Evolutionary conservation across 768 basidiomycete species (phyloP).

Genomic region (Amanita rimosa): DNA sequence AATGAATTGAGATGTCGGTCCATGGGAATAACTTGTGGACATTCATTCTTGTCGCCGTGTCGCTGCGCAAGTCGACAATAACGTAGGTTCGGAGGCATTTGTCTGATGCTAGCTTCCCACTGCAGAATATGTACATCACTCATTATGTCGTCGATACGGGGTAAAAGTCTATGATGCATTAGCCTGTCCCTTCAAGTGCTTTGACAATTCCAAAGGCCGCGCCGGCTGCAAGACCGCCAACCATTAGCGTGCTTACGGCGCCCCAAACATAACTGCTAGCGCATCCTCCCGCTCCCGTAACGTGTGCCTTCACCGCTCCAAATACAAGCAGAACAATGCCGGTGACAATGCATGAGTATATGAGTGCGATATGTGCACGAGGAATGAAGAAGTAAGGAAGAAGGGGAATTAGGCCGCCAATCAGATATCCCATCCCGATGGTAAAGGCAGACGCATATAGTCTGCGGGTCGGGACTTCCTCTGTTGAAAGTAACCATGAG

Average conservation of each 20-base stretch:
- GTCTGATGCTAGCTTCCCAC: no score
- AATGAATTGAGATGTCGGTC: not conserved
- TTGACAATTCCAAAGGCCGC: conserved; percentile 46
- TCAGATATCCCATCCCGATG: conserved; percentile 88
- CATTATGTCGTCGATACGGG: no score
- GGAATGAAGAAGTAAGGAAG: conserved; percentile 87
- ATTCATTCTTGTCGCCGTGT: no score
- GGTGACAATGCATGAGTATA: conserved; percentile 73
- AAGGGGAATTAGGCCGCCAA: conserved; percentile 90
- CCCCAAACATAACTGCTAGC: conserved; percentile 73
- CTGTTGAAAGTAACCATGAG: conserved; percentile 22
- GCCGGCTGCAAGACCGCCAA: conserved; percentile 85
- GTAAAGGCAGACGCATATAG: conserved; percentile 89
- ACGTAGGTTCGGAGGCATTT: no score
- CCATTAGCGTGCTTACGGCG: conserved; percentile 74
- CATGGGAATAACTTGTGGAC: not conserved
- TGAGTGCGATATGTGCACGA: conserved; percentile 51
- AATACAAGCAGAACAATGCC: conserved; percentile 82
- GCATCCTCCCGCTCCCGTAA: conserved; percentile 71
- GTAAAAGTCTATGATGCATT: not conserved
- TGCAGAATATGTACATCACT: no score
- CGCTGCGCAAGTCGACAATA: no score
- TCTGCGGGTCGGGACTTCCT: conserved; percentile 79
- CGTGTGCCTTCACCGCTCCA: conserved; percentile 80
- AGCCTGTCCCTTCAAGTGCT: conserved; percentile 25